These are phyloP conservation scores for Pythium chondricola DNA, from an alignment of 352 stramenopile species.

Conservation along the genomic window DNA sequence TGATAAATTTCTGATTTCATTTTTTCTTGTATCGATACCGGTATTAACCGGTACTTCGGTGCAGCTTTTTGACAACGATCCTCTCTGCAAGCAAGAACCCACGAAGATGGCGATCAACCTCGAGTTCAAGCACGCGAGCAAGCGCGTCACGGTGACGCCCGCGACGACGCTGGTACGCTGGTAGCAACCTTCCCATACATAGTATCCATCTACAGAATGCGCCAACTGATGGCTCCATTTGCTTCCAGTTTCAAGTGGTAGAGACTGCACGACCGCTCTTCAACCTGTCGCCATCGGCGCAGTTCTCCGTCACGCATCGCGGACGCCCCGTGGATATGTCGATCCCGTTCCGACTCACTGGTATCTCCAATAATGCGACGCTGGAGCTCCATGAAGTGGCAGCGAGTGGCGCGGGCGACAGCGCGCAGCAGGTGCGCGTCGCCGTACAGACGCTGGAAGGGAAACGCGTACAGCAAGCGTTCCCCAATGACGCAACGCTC, in stretches of 20 bases:
- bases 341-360: constrained; percentile 79
- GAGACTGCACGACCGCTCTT: constrained; percentile 53
- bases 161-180: constrained; percentile 64
- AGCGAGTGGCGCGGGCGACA: neutral
- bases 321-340: constrained; percentile 62
- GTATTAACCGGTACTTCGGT: too few relatives aligned
- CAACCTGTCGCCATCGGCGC: constrained; percentile 27
- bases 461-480: constrained; percentile 65
- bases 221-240: too few relatives aligned
- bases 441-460: constrained; percentile 71
- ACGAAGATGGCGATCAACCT: constrained; percentile 67
- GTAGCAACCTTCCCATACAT: neutral
- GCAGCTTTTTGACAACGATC: too few relatives aligned
- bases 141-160: constrained; percentile 70
- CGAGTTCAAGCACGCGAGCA: constrained; percentile 59
- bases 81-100: constrained; percentile 1
- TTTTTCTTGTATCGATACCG: too few relatives aligned
- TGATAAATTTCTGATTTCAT: too few relatives aligned
- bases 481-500: constrained; percentile 47
- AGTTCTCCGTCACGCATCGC: constrained; percentile 66
- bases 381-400: constrained; percentile 54
- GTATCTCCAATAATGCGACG: constrained; percentile 77
- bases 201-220: too few relatives aligned
- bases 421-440: constrained; percentile 63
- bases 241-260: constrained; percentile 65